A percentile compares a stretch with the other conserved stretches of the same genome.
phyloP scores from a whole-genome alignment of 441 rosid genomes.

The Arabidopsis hybrid region DNA sequence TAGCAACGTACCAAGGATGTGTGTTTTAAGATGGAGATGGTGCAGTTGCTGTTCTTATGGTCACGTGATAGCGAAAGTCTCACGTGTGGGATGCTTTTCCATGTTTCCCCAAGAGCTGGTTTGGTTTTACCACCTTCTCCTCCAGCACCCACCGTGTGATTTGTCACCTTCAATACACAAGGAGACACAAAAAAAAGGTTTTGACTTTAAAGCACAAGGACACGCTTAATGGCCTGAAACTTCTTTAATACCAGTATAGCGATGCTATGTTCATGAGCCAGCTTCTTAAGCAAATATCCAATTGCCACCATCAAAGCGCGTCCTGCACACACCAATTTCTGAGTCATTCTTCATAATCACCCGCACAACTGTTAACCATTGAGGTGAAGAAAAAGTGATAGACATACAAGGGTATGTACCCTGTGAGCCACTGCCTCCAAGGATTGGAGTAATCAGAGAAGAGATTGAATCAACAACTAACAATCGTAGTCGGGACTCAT shows the following conservation, averaged over 20 bases:
- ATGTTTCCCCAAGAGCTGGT: slow-evolving; percentile 91
- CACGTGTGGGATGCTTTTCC: slow-evolving; percentile 85
- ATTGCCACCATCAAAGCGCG: slow-evolving; percentile 80
- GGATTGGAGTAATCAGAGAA: slow-evolving; percentile 73
- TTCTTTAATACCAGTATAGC: slow-evolving; percentile 63
- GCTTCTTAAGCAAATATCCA: slow-evolving; percentile 79
- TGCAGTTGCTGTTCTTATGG: slow-evolving; percentile 48
- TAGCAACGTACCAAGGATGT: slow-evolving; percentile 56
- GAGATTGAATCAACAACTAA: slow-evolving; percentile 81
- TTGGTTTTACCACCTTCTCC: slow-evolving; percentile 71
- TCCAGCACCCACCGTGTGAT: slow-evolving; percentile 83
- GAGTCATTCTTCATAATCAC: slow-evolving; percentile 17
- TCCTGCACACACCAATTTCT: slow-evolving; percentile 53
- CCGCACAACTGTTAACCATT: neutral
- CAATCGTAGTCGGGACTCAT: slow-evolving; percentile 50
- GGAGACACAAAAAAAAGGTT: neutral
- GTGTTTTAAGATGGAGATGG: slow-evolving; percentile 69
- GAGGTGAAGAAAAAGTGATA: slow-evolving; percentile 15
- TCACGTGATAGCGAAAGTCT: slow-evolving; percentile 69
- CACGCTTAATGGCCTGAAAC: slow-evolving; percentile 6
- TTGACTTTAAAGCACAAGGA: neutral
- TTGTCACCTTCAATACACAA: slow-evolving; percentile 61
- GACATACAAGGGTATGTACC: slow-evolving; percentile 57
- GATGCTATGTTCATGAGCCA: slow-evolving; percentile 77
- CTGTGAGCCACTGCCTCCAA: slow-evolving; percentile 72